phyloP scores from a whole-genome alignment of 345 rosid species.

The Citrus hindsii region DNA sequence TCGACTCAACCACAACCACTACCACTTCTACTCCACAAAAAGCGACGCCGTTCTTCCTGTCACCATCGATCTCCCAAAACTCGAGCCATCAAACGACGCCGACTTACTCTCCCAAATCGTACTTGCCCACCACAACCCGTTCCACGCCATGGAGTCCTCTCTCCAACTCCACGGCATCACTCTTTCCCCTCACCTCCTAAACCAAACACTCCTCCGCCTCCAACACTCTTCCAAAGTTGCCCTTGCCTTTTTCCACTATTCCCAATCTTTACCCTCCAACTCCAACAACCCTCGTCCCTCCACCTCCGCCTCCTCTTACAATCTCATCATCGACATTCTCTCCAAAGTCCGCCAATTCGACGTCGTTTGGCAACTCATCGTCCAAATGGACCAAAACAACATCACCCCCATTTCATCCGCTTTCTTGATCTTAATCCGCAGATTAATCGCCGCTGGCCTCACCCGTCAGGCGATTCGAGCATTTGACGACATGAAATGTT shows the following conservation, averaged over 20 bases:
- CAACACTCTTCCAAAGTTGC: constrained; percentile 71
- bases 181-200: constrained; percentile 50
- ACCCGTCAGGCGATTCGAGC: constrained; percentile 86
- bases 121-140: constrained; percentile 77
- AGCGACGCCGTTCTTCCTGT: not conserved
- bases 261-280: constrained; percentile 43
- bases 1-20: constrained; percentile 13
- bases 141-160: constrained; percentile 74
- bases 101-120: constrained; percentile 63
- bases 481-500: constrained; percentile 65
- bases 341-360: constrained; percentile 76
- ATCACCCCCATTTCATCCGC: constrained; percentile 43
- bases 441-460: constrained; percentile 73
- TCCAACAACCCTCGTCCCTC: constrained; percentile 9
- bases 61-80: constrained; percentile 37
- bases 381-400: constrained; percentile 52
- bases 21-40: constrained; percentile 20
- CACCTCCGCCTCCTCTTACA: constrained; percentile 35
- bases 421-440: constrained; percentile 63
- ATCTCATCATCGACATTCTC: constrained; percentile 68
- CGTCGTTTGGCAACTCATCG: constrained; percentile 67
- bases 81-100: constrained; percentile 64
- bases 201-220: constrained; percentile 91
- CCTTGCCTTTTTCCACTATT: constrained; percentile 53
- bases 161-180: constrained; percentile 75